Evolutionary conservation across 2,329 filamentous ascomycete species (phyloP).

Genomic region (Talaromyces sp.): DNA sequence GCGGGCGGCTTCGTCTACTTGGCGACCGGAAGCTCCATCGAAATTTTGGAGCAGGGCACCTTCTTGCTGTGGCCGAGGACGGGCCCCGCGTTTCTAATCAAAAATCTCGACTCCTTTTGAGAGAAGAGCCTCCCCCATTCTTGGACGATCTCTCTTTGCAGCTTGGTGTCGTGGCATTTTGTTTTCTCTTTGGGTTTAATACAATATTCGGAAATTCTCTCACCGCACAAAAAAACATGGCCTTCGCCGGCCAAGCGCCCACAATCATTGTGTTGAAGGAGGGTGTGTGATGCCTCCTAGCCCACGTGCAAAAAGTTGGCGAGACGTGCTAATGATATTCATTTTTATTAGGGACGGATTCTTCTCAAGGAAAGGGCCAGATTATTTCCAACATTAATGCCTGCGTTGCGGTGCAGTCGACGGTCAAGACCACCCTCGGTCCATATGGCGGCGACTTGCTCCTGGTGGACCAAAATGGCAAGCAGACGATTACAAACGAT

Average conservation of each 20-base stretch:
- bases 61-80: conserved; percentile 17
- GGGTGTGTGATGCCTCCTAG: conserved; percentile 56
- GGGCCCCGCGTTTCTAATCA: conserved; percentile 17
- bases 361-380: conserved; percentile 94
- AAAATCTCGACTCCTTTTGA: background rate
- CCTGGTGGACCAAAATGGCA: conserved; percentile 92
- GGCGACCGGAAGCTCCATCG: conserved; percentile 31
- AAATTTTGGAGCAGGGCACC: conserved; percentile 32
- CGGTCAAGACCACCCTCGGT: conserved; percentile 91
- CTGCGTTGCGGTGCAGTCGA: conserved; percentile 89
- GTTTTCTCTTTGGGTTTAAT: conserved; percentile 11
- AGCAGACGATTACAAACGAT: conserved; percentile 97
- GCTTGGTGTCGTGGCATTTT: background rate
- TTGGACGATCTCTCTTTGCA: background rate
- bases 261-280: conserved; percentile 98
- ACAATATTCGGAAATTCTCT: conserved; percentile 1
- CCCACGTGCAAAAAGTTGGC: conserved; percentile 11
- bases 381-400: conserved; percentile 98
- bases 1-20: conserved; percentile 21
- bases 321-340: conserved; percentile 16
- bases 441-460: conserved; percentile 95
- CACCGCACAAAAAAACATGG: conserved; percentile 57
- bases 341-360: conserved; percentile 70
- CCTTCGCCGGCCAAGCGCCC: conserved; percentile 94
- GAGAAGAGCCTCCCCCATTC: background rate